Conservation (phyloP, 306 rosid genomes). For the Lathyrus aphaca region DNA sequence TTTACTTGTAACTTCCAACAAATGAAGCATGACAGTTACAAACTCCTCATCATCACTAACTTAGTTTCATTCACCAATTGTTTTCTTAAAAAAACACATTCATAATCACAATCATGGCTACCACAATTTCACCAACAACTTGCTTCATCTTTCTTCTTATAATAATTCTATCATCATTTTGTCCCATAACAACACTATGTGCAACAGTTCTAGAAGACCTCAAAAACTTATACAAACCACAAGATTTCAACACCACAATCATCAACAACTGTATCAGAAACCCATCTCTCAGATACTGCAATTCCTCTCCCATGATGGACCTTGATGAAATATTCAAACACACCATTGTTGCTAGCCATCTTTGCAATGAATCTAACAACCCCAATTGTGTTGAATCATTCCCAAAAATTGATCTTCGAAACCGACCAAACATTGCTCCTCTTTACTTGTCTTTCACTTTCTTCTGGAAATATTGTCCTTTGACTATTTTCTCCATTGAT, state of each 20-base stretch:
- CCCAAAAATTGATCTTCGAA: slow-evolving; percentile 66
- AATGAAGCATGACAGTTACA: neutral
- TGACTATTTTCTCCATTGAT: slow-evolving; percentile 58
- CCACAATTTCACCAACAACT: slow-evolving; percentile 48
- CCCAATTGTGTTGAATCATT: slow-evolving; percentile 67
- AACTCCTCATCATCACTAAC: neutral
- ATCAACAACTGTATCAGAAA: slow-evolving; percentile 55
- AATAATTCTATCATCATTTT: slow-evolving; percentile 14
- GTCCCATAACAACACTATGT: slow-evolving; percentile 32
- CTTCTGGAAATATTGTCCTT: slow-evolving; percentile 80
- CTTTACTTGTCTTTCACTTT: slow-evolving; percentile 72
- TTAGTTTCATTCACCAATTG: slow-evolving; percentile 29
- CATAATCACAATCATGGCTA: slow-evolving; percentile 51
- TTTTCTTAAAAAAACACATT: slow-evolving; percentile 21
- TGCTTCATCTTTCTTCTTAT: slow-evolving; percentile 31
- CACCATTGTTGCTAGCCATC: slow-evolving; percentile 74
- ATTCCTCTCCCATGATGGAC: slow-evolving; percentile 47
- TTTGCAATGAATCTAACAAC: slow-evolving; percentile 71
- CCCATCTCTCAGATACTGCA: slow-evolving; percentile 76
- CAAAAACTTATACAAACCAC: slow-evolving; percentile 58
- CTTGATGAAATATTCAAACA: slow-evolving; percentile 66
- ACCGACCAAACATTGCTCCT: slow-evolving; percentile 54
- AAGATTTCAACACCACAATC: slow-evolving; percentile 66
- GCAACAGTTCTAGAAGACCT: slow-evolving; percentile 72
- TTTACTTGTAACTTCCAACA: slow-evolving; percentile 3